Percentiles rank a stretch among this genome's conserved stretches.
These are phyloP conservation scores for Tylopilus cervinicoccineus DNA, from an alignment of 768 basidiomycete species.

Conservation along the genomic window DNA sequence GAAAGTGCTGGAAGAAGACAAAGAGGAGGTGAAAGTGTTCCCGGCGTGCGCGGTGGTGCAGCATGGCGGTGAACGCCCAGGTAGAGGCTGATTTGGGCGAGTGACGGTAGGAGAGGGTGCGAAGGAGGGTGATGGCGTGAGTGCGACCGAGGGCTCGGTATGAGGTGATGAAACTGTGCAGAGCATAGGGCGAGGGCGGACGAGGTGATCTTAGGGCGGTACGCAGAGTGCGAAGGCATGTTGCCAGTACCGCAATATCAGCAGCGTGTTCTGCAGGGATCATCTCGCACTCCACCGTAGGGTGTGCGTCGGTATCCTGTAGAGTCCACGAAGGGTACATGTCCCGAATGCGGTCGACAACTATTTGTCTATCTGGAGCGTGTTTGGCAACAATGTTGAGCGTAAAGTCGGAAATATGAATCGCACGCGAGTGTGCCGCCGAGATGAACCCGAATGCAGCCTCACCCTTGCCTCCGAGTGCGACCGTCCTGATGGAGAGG, in stretches of 20 bases:
- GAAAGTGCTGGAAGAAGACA: constrained; percentile 50
- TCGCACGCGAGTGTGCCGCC: constrained; percentile 23
- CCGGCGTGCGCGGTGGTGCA: constrained; percentile 20
- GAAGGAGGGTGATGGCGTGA: constrained; percentile 14
- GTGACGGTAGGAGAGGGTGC: constrained; percentile 19
- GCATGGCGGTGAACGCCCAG: constrained; percentile 30
- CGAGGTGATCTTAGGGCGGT: constrained; percentile 18
- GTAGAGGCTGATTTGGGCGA: constrained; percentile 23
- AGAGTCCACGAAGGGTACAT: constrained; percentile 14
- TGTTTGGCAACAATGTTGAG: constrained; percentile 33
- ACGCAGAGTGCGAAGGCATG: constrained; percentile 25
- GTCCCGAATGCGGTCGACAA: constrained; percentile 6
- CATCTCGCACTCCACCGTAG: neutral
- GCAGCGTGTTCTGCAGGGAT: neutral
- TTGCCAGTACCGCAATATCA: constrained; percentile 12
- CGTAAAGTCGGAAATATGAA: constrained; percentile 34
- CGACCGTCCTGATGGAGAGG: constrained; percentile 41
- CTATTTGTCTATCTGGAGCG: constrained; percentile 8
- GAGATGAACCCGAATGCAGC: constrained; percentile 48
- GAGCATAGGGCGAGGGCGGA: constrained; percentile 19
- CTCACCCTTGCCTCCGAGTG: constrained; percentile 33
- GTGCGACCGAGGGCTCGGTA: constrained; percentile 22
- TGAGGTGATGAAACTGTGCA: constrained; percentile 17
- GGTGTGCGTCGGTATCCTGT: neutral
- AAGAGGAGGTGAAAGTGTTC: constrained; percentile 26